Evolutionary conservation across 2,329 filamentous ascomycete species (phyloP).

Genomic region (Domatiomyces globalis): DNA sequence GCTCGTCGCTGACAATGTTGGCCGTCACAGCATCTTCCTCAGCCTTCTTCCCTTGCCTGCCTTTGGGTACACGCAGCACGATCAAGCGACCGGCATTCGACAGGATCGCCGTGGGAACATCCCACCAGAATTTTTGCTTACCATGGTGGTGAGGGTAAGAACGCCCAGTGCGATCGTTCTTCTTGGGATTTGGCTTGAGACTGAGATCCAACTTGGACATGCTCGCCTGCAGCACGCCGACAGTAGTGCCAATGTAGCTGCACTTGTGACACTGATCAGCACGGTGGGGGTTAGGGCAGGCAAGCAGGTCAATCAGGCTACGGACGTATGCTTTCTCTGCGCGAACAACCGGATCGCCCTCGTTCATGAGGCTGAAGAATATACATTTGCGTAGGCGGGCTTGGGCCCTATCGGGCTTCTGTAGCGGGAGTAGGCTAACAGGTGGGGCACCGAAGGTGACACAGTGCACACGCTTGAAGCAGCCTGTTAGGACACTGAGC

Average conservation of each 20-base stretch:
- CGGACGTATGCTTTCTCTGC: slow-evolving; percentile 65
- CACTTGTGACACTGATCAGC: slow-evolving; percentile 7
- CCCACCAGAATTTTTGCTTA: slow-evolving; percentile 1
- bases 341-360: slow-evolving; percentile 66
- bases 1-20: slow-evolving; percentile 51
- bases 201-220: slow-evolving; percentile 13
- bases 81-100: slow-evolving; percentile 58
- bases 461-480: slow-evolving; percentile 69
- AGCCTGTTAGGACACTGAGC: slow-evolving; percentile 52
- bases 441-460: slow-evolving; percentile 76
- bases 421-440: slow-evolving; percentile 54
- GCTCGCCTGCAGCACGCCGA: slow-evolving; percentile 8
- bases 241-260: slow-evolving; percentile 3
- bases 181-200: slow-evolving; percentile 11
- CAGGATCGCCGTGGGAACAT: slow-evolving; percentile 1
- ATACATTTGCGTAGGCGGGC: slow-evolving; percentile 47
- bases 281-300: slow-evolving; percentile 40
- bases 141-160: not conserved
- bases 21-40: slow-evolving; percentile 44
- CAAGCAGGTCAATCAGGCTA: slow-evolving; percentile 57
- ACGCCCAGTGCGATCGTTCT: slow-evolving; percentile 22
- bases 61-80: slow-evolving; percentile 38
- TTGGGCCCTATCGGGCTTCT: slow-evolving; percentile 37
- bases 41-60: slow-evolving; percentile 27
- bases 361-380: slow-evolving; percentile 70